A percentile compares a stretch with the other conserved stretches of the same genome.
phyloP scores from a whole-genome alignment of 345 rosid species.

The Diplotaxis tenuifolia region DNA sequence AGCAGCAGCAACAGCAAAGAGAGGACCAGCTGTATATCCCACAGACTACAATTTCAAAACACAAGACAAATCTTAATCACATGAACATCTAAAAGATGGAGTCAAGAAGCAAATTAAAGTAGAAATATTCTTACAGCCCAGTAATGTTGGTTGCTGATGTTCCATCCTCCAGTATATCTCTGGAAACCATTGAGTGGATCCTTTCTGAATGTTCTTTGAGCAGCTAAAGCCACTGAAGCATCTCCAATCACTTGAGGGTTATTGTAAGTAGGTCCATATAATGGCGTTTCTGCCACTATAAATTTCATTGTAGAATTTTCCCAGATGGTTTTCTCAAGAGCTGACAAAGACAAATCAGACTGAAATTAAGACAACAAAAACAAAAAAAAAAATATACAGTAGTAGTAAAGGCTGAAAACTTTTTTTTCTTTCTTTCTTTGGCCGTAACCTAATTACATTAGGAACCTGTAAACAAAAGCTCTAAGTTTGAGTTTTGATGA shows the following conservation, averaged over 20 bases:
- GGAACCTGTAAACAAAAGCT: background rate
- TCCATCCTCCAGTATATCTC: conserved; percentile 85
- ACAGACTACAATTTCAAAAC: conserved; percentile 65
- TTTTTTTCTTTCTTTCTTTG: background rate
- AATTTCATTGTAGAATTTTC: conserved; percentile 32
- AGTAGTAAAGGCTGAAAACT: conserved; percentile 11
- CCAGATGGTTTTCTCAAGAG: conserved; percentile 31
- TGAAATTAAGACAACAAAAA: background rate
- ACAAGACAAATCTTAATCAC: conserved; percentile 15
- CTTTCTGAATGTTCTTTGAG: conserved; percentile 73
- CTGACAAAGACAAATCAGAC: conserved; percentile 21
- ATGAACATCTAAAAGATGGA: background rate
- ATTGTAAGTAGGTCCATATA: conserved; percentile 45
- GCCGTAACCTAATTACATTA: conserved; percentile 3
- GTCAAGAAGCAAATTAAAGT: background rate
- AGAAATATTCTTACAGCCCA: conserved; percentile 74
- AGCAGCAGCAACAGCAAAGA: conserved; percentile 56
- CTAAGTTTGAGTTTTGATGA: background rate
- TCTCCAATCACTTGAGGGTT: conserved; percentile 26
- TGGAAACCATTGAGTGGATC: conserved; percentile 80
- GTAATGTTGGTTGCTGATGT: conserved; percentile 72
- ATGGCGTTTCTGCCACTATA: conserved; percentile 56
- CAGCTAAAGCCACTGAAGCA: conserved; percentile 61
- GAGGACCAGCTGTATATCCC: conserved; percentile 73
- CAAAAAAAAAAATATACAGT: background rate